These are phyloP conservation scores for Recurvomyces mirabilis DNA, from an alignment of 495 filamentous ascomycete species.

Conservation along the genomic window DNA sequence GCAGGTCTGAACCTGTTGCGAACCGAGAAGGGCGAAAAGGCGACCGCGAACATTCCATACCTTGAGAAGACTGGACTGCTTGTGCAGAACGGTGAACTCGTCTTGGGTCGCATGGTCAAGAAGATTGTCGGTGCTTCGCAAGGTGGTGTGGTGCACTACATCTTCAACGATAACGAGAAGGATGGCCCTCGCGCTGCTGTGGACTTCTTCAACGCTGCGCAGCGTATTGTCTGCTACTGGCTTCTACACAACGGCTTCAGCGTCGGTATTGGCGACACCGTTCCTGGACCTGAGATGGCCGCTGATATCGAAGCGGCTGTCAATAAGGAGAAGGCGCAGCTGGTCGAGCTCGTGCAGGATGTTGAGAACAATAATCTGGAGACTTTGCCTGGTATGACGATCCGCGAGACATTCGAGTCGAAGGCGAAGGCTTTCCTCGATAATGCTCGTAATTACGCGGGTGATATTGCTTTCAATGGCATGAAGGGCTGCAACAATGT, in stretches of 20 bases:
- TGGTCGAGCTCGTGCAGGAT: conserved; percentile 55
- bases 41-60: conserved; percentile 23
- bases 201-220: conserved; percentile 88
- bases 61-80: conserved; percentile 68
- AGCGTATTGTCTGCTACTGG: conserved; percentile 93
- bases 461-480: conserved; percentile 79
- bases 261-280: conserved; percentile 97
- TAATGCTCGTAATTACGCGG: conserved; percentile 88
- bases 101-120: conserved; percentile 84
- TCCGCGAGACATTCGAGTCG: conserved; percentile 94
- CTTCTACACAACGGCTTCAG: conserved; percentile 95
- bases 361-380: conserved; percentile 82
- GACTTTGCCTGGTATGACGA: conserved; percentile 87
- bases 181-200: conserved; percentile 53
- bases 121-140: conserved; percentile 81
- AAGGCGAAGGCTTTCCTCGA: conserved; percentile 89
- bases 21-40: conserved; percentile 42
- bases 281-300: conserved; percentile 76
- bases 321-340: conserved; percentile 64
- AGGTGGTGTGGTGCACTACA: conserved; percentile 85
- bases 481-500: conserved; percentile 94
- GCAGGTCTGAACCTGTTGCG: conserved; percentile 70
- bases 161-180: conserved; percentile 85
- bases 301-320: conserved; percentile 72
- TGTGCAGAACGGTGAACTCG: conserved; percentile 75